Evolutionary conservation across 2,329 filamentous ascomycete genomes (phyloP).

Genomic region (Colletotrichum caudatum): DNA sequence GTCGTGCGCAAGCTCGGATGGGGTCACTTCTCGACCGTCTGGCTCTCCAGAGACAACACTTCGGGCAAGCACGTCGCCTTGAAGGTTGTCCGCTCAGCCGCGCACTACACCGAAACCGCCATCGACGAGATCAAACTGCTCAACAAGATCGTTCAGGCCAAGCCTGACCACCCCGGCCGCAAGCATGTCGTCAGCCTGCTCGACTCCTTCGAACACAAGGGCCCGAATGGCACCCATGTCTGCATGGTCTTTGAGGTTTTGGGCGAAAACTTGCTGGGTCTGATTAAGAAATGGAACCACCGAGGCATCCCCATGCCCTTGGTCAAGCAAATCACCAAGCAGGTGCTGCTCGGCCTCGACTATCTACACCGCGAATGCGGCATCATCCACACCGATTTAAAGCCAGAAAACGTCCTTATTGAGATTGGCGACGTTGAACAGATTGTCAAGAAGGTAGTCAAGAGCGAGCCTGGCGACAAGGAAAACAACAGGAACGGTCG

Average conservation of each 20-base stretch:
- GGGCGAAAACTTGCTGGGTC: slow-evolving; percentile 90
- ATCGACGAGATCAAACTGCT: slow-evolving; percentile 99
- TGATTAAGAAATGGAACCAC: slow-evolving; percentile 99
- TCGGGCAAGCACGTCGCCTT: slow-evolving; percentile 95
- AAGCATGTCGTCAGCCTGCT: slow-evolving; percentile 96
- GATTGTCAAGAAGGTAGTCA: slow-evolving; percentile 96
- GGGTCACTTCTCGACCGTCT: slow-evolving; percentile 99
- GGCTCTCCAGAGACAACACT: slow-evolving; percentile 83
- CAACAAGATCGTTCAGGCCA: slow-evolving; percentile 95
- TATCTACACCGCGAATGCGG: slow-evolving; percentile 98
- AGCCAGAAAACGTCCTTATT: slow-evolving; percentile 98
- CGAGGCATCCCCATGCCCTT: slow-evolving; percentile 95
- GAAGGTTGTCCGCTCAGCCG: slow-evolving; percentile 96
- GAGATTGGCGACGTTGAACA: slow-evolving; percentile 99
- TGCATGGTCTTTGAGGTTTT: slow-evolving; percentile 99
- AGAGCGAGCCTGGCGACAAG: slow-evolving; percentile 79
- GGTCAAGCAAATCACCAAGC: slow-evolving; percentile 98
- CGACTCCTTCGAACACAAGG: slow-evolving; percentile 97
- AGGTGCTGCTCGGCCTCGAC: slow-evolving; percentile 93
- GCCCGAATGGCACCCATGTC: slow-evolving; percentile 94
- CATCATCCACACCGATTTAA: slow-evolving; percentile 97
- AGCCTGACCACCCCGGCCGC: slow-evolving; percentile 92
- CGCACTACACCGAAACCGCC: slow-evolving; percentile 98
- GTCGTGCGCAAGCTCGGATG: slow-evolving; percentile 96
- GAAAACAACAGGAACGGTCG: slow-evolving; percentile 94